Base-by-base conservation (phyloP, 75 land plant genomes). In the Selaginella tamariscina region DNA sequence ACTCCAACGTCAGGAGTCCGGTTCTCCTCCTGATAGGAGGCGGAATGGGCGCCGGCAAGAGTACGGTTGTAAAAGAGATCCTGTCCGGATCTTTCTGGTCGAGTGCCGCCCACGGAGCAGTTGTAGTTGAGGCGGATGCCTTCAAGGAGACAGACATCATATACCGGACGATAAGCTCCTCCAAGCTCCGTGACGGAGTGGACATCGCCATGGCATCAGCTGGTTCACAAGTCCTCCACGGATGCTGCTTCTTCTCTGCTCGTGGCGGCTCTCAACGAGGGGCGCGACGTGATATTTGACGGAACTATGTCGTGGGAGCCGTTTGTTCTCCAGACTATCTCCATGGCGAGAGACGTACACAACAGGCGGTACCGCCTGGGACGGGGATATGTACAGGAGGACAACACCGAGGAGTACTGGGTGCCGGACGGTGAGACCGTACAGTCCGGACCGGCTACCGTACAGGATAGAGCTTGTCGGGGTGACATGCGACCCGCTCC, bases 1-100 rank as follows among this genome's bases (percentile, higher is more conserved):
- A 73, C 1, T 66, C 65, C 18, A 65, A 70, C n/a, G 66, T 77
- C 2, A 66, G 94, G 59, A 79, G 83, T 66, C 89, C 93, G 11
- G 87, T 88, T 32, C 77, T 88, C 18, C 86, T 88, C 31, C 70
- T 89, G 23, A 87, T 89, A 70, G 94, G 94, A 33, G 94, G 94
- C 44, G 94, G 90, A 1, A 89, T 89, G 90, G 90, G 94, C 0
- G 94, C 87, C 27, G 94, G 90, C 29, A 89, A 89, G 71, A 84
- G 85, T 67, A 86, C 94, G 29, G 94, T 86, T 27, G 87, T 89
- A 33, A 89, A 89, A 55, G 80, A 87, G 31, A 79, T 86, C 62
- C 71, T 84, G 20, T 5, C 49, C 15, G 78, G 81, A 85, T 87
- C 30, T 30, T 87, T 90, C 32, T 90, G 96, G 91, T 71, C 76